Evolutionary conservation across 768 basidiomycete genomes (phyloP), one percentile per base, ranked within the genome.

Genomic region (Tricholomella constricta): DNA sequence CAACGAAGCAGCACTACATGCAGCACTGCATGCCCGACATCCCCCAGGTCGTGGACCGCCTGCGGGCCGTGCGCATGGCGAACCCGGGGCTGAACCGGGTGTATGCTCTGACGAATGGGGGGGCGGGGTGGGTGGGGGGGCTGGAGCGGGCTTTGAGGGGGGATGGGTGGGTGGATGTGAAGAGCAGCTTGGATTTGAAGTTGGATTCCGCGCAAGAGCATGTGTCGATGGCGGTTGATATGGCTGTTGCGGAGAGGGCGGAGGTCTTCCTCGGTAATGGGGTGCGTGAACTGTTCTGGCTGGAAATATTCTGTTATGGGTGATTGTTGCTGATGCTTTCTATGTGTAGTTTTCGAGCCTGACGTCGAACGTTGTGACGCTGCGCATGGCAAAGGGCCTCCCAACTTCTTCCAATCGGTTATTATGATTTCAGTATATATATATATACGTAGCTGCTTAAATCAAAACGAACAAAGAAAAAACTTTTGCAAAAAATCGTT

Each of bases 261-360:
- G 79, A 85, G 58, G 74, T 82, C 51, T 81, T 89, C 55, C 70
- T 89, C 37, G 88, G 88, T 7, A 89, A 89, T 61, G 88, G 86
- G 52, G 86, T 85, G 62, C 58, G 84, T 79, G 52, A 45, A 32
- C 19, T 11, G n/a, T n/a, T n/a, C n/a, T n/a, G n/a, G n/a, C n/a
- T n/a, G n/a, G n/a, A n/a, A n/a, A n/a, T n/a, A n/a, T n/a, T n/a
- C n/a, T n/a, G n/a, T n/a, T n/a, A n/a, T n/a, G n/a, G n/a, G n/a
- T n/a, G n/a, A n/a, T n/a, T n/a, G n/a, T n/a, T n/a, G n/a, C n/a
- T n/a, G n/a, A n/a, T 34, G 19, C 44, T 14, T 26, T 12, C 26
- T 53, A 57, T 22, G 10, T 27, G 19, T 19, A 72, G 71, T 74
- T 74, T 45, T 74, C 74, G n/a, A 72, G 71, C 50, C 49, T 76